Base-by-base conservation (phyloP, 2,329 filamentous ascomycete genomes). In the Dothideomycetes sp. region DNA sequence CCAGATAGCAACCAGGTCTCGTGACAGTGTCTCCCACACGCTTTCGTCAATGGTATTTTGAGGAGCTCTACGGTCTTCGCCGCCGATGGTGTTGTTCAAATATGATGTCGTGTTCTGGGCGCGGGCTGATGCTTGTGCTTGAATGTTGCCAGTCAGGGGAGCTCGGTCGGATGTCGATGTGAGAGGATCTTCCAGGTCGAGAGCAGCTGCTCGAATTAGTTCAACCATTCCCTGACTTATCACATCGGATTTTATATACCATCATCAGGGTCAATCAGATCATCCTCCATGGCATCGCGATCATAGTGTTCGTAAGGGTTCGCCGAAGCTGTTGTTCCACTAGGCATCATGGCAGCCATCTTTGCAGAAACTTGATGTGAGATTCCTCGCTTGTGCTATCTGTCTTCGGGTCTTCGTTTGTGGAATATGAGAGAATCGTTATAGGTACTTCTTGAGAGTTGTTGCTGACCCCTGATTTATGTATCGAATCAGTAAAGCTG, bases 31-130 rank as follows among this genome's bases (percentile, higher is more conserved):
- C 30, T 89, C 85, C 91, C 91, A 98, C 28, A 98, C 91, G 2
- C 80, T 81, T 67, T 98, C 91, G 63, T 98, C 91, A 61, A 98
- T 93, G 32, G 91, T 98, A 65, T 93, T 94, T 50, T 82, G 79
- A 6, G 87, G 77, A 12, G 91, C 88, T 48, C 82, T 76, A 41
- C 91, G 83, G 67, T 98, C 91, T 63, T 96, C 89, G 51, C 91
- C 91, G 2, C 82, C 82, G 57, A 98, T 93, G 44, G 80, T 79
- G 16, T 85, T 91, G 18, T 87, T 94, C 52, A 95, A 74, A 62
- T 89, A 94, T 56, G 73, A 78, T 59, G 89, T 79, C 53, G 87
- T 45, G 44, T 84, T 71, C 36, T 66, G 59, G 3, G 67, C 63
- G 27, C 77, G 76, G 23, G 74, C 70, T 45, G 70, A 68, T 37